phyloP scores from a whole-genome alignment of 495 filamentous ascomycete genomes.

The Corynascus novoguineensis region DNA sequence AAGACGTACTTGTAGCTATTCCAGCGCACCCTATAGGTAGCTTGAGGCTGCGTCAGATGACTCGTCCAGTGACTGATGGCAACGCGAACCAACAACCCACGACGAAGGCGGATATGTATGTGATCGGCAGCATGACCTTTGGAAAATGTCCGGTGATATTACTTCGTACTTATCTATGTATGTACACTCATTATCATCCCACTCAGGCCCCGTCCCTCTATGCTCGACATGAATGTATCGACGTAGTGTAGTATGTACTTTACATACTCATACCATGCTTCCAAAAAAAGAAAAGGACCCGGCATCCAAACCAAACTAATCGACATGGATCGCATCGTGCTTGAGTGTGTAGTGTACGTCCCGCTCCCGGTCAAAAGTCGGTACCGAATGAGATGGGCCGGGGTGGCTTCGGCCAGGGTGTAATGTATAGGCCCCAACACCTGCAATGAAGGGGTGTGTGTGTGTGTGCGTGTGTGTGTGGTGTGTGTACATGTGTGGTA shows the following conservation, averaged over 20 bases:
- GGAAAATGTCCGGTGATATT: no score
- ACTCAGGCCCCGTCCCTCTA: no score
- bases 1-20: background rate
- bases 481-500: background rate
- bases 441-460: background rate
- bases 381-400: background rate
- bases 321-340: no score
- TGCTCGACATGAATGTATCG: no score
- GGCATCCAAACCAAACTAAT: no score
- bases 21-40: background rate
- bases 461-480: background rate
- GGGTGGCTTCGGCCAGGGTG: background rate
- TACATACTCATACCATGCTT: no score
- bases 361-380: background rate
- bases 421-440: background rate
- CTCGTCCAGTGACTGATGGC: slow-evolving; percentile 5
- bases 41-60: slow-evolving; percentile 2
- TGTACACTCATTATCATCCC: no score
- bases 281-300: no score
- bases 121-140: no score
- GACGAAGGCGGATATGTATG: no score
- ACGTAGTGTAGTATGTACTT: no score
- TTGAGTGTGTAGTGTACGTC: background rate
- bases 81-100: background rate
- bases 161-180: no score